Percentiles rank a stretch among this genome's conserved stretches.
These are phyloP conservation scores for Mucor racemosus DNA, from an alignment of 371 early-diverging fungal genomes.

Conservation along the genomic window DNA sequence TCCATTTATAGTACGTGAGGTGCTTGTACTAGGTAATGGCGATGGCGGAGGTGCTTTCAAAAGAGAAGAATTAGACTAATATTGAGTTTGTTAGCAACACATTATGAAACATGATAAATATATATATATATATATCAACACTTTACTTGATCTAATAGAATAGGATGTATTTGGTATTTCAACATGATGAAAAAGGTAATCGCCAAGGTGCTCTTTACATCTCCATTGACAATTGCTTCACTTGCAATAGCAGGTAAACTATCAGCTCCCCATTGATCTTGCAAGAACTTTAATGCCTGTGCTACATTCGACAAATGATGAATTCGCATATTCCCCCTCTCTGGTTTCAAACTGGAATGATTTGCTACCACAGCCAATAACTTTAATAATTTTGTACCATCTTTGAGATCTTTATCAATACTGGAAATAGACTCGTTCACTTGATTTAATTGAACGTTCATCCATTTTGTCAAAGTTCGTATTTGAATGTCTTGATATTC, in stretches of 20 bases:
- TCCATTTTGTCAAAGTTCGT: constrained; percentile 84
- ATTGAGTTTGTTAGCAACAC: too few relatives aligned
- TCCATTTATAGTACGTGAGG: constrained; percentile 16
- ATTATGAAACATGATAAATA: not conserved
- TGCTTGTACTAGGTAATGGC: constrained; percentile 25
- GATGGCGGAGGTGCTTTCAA: constrained; percentile 23
- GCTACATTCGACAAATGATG: constrained; percentile 83
- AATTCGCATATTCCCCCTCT: constrained; percentile 68
- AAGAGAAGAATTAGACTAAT: not conserved
- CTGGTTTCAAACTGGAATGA: constrained; percentile 55
- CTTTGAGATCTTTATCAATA: constrained; percentile 64
- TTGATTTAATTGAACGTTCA: constrained; percentile 72
- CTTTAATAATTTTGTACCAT: constrained; percentile 63
- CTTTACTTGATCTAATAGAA: constrained; percentile 27
- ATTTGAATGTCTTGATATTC: constrained; percentile 70
- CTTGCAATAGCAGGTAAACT: constrained; percentile 76
- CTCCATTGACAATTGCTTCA: constrained; percentile 85
- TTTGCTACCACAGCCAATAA: constrained; percentile 60
- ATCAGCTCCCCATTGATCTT: constrained; percentile 61
- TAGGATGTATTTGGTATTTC: constrained; percentile 64
- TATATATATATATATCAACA: not conserved
- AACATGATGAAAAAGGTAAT: constrained; percentile 81
- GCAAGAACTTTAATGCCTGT: constrained; percentile 71
- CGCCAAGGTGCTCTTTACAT: constrained; percentile 82
- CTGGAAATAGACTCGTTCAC: constrained; percentile 38